A percentile compares a stretch with the other conserved stretches of the same genome.
These are phyloP conservation scores for Candida sanyaensis DNA, from an alignment of 1,139 yeast genomes.

Conservation along the genomic window DNA sequence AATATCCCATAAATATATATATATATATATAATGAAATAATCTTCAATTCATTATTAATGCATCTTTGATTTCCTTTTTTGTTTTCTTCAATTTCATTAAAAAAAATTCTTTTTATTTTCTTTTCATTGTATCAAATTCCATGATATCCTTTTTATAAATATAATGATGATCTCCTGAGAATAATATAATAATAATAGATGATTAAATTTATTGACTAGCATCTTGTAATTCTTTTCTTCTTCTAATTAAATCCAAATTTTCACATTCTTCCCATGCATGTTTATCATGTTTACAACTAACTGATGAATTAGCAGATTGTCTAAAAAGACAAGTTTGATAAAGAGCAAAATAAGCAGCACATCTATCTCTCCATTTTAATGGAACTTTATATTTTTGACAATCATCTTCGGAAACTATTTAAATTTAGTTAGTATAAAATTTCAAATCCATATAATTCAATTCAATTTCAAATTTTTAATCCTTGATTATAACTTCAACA, in stretches of 20 bases:
- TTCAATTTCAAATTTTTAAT: too few species aligned
- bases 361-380: conserved; percentile 81
- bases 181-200: too few species aligned
- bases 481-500: too few species aligned
- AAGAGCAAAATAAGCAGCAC: conserved; percentile 74
- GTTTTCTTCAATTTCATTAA: not conserved
- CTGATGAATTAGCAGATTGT: conserved; percentile 47
- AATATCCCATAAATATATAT: too few species aligned
- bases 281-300: conserved; percentile 74
- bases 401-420: conserved; percentile 74
- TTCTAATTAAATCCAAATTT: conserved; percentile 78
- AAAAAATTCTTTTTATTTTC: too few species aligned
- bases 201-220: conserved; percentile 15
- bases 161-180: too few species aligned
- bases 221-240: conserved; percentile 71
- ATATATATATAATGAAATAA: not conserved
- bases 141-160: not conserved
- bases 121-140: not conserved
- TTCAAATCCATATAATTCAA: too few species aligned
- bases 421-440: conserved; percentile 3
- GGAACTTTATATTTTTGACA: conserved; percentile 83
- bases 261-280: conserved; percentile 88
- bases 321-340: conserved; percentile 50
- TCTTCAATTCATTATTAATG: not conserved
- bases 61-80: not conserved